A percentile compares a stretch with the other conserved stretches of the same genome.
Conservation (phyloP, 148 eudicot genomes). For the Nepenthes gracilis region DNA sequence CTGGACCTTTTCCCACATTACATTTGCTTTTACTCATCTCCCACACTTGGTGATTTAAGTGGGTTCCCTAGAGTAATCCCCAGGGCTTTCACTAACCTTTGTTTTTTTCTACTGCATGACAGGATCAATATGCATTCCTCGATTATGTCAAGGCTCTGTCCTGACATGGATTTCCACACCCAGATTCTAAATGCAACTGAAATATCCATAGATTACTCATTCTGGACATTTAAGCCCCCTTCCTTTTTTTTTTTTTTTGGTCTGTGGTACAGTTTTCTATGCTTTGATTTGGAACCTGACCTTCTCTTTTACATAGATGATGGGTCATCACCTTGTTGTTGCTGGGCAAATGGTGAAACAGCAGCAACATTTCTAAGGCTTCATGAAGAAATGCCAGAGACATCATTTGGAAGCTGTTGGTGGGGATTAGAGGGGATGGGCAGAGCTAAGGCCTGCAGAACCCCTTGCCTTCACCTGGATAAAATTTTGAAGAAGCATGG, state of each 20-base stretch:
- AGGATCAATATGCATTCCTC: no score
- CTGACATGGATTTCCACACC: no score
- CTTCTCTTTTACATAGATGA: slow-evolving; percentile 38
- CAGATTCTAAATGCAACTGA: no score
- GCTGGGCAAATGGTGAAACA: slow-evolving; percentile 65
- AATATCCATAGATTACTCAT: no score
- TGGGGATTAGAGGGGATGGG: slow-evolving; percentile 11
- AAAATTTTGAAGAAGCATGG: slow-evolving; percentile 49
- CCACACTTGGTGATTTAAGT: no score
- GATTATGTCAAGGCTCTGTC: no score
- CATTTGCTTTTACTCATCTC: no score
- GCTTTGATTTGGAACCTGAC: neutral
- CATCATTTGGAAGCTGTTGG: slow-evolving; percentile 15
- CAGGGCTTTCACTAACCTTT: no score
- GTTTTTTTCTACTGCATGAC: no score
- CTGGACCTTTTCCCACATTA: no score
- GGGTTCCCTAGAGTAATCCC: no score
- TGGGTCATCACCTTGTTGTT: slow-evolving; percentile 67
- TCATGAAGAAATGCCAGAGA: slow-evolving; percentile 22
- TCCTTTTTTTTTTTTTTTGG: neutral
- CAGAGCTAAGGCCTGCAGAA: slow-evolving; percentile 8
- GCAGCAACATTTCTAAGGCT: slow-evolving; percentile 52
- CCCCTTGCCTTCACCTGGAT: slow-evolving; percentile 18
- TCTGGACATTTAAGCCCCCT: no score
- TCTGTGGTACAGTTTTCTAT: neutral